Evolutionary conservation across 1,139 yeast species (phyloP).

Genomic region (Hemisphaericaspora subhashii): DNA sequence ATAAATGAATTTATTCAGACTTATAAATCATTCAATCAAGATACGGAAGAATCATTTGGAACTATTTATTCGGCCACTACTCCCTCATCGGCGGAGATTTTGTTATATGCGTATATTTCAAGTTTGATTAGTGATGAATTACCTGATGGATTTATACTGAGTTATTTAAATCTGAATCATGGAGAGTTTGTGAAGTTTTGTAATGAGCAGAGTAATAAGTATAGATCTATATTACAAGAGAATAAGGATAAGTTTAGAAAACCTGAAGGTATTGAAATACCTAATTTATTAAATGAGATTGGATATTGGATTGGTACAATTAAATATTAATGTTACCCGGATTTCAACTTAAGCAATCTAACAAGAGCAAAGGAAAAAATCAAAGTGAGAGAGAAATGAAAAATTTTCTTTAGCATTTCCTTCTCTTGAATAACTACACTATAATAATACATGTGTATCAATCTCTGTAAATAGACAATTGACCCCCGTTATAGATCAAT

Average conservation of each 20-base stretch:
- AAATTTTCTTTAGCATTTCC: too few species aligned
- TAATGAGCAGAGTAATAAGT: not conserved
- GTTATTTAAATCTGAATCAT: conserved; percentile 28
- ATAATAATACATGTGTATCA: not conserved
- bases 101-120: conserved; percentile 42
- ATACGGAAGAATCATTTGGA: conserved; percentile 13
- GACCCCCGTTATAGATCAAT: too few species aligned
- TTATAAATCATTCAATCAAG: conserved; percentile 8
- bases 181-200: conserved; percentile 20
- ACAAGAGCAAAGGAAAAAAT: not conserved
- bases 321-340: conserved; percentile 12
- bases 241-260: conserved; percentile 16
- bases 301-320: conserved; percentile 20
- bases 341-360: not conserved
- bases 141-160: conserved; percentile 45
- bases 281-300: conserved; percentile 39
- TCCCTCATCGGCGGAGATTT: conserved; percentile 17
- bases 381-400: too few species aligned
- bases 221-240: not conserved
- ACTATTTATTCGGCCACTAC: conserved; percentile 8
- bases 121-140: conserved; percentile 33
- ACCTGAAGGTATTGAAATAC: conserved; percentile 32
- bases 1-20: conserved; percentile 27
- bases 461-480: conserved; percentile 5
- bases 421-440: not conserved